These are phyloP conservation scores for Geosmithia morbida DNA, from an alignment of 2,329 filamentous ascomycete species.

Conservation along the genomic window DNA sequence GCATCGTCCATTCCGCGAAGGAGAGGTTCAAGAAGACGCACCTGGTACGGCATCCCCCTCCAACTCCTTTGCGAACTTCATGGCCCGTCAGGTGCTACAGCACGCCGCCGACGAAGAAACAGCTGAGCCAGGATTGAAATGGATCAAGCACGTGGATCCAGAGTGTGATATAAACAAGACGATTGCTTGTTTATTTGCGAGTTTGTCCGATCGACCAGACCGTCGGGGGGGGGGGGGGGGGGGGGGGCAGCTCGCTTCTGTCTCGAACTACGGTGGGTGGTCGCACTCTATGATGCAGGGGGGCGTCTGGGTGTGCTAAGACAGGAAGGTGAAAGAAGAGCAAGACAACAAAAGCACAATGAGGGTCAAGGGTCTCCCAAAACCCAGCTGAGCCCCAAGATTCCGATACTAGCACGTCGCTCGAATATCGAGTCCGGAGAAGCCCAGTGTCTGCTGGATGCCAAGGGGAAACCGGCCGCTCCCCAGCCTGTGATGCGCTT, in stretches of 20 bases:
- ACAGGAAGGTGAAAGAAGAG: not conserved
- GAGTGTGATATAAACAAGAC: too few relatives aligned
- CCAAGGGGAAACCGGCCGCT: constrained; percentile 1
- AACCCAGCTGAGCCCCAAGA: not conserved
- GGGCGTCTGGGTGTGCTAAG: not conserved
- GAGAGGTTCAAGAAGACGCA: constrained; percentile 16
- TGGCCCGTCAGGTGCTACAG: constrained; percentile 14
- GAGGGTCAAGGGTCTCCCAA: not conserved
- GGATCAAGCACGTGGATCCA: not conserved
- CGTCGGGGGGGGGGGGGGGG: too few relatives aligned
- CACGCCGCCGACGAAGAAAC: not conserved
- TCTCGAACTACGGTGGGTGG: not conserved
- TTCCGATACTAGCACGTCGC: not conserved
- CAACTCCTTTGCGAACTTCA: constrained; percentile 64
- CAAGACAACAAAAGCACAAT: not conserved
- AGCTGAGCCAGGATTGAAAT: not conserved
- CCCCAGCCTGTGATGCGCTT: constrained; percentile 1
- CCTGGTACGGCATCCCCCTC: constrained; percentile 79
- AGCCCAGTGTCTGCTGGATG: not conserved
- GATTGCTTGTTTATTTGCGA: too few relatives aligned
- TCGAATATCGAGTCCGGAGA: too few relatives aligned
- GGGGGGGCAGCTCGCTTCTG: constrained; percentile 1
- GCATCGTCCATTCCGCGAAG: not conserved
- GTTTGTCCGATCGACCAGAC: too few relatives aligned
- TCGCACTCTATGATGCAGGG: not conserved